Evolutionary conservation across 352 stramenopile genomes (phyloP), one percentile per base, ranked within the genome.

Genomic region (Phytophthora multivora): DNA sequence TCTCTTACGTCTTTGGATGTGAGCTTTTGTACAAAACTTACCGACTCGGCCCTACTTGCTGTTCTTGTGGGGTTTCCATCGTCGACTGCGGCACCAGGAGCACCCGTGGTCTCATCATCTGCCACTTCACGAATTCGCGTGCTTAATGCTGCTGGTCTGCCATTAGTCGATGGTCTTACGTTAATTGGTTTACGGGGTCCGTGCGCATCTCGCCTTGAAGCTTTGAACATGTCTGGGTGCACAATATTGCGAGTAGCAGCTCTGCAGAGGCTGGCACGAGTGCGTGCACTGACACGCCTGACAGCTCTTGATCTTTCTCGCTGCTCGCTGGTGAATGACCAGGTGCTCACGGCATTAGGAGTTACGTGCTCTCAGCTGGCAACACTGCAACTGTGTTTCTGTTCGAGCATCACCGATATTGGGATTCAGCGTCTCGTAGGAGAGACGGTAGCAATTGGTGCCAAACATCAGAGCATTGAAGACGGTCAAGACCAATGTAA

Each of bases 21-120:
- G 30, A 86, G 73, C 46, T 62, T 69, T 31, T 88, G 84, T 46
- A 69, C 69, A 8, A 78, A 77, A 21, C 65, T 91, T 16, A 83
- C 80, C 1, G 86, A 94, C 51, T 77, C 82, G 12, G 65, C 63
- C 0, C 21, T 94, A 7, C 63, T 94, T 13, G 78, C 72, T 25
- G 48, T 94, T 10, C 58, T 92, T 11, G 39, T 86, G 42, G 70
- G 66, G 1, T 51, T 56, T 7, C 63, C 52, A 5, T 68, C 70
- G 2, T 18, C 42, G 2, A 36, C 47, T 36, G n/a, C 50, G 18
- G 21, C 48, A 6, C 39, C 45, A 50, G 49, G 41, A 15, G 21
- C 50, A 51, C 26, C 42, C 23, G 18, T 42, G 9, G 2, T 40
- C 36, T 5, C 46, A 30, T 46, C 39, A 9, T 56, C 61, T 21